Percentiles rank a stretch among this genome's conserved stretches.
Conservation (phyloP, 129 eudicot species). For the Rutidosis leptorrhynchoides region DNA sequence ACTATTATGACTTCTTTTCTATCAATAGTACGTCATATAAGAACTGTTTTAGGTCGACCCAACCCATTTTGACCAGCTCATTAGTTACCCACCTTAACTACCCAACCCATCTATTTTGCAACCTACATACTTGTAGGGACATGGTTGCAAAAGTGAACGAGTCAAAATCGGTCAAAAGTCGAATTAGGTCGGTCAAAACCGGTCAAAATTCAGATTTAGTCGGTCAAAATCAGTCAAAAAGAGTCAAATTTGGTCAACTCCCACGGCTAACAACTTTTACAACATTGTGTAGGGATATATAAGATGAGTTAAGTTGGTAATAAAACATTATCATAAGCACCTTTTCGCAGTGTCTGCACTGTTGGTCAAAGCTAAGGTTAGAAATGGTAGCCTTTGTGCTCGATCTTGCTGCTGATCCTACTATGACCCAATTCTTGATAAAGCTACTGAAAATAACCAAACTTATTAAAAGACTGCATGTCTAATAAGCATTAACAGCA, state of each 20-base stretch:
- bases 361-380: slow-evolving; percentile 75
- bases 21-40: neutral
- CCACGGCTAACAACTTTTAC: no score
- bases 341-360: slow-evolving; percentile 92
- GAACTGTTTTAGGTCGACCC: neutral
- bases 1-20: neutral
- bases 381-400: slow-evolving; percentile 70
- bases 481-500: neutral
- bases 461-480: slow-evolving; percentile 9
- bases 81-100: neutral
- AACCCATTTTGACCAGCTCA: neutral
- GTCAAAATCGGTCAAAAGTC: no score
- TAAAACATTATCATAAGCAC: slow-evolving; percentile 29
- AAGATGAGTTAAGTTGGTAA: slow-evolving; percentile 4
- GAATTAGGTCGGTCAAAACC: no score
- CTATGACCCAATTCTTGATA: slow-evolving; percentile 75
- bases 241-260: no score
- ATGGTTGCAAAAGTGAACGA: no score
- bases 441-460: slow-evolving; percentile 64
- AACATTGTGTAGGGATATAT: neutral
- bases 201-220: no score
- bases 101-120: neutral
- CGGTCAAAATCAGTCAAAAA: no score
- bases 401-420: slow-evolving; percentile 66
- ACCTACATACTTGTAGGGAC: no score